These are phyloP conservation scores for Termitomyces titanicus DNA, from an alignment of 768 basidiomycete species.

Conservation along the genomic window DNA sequence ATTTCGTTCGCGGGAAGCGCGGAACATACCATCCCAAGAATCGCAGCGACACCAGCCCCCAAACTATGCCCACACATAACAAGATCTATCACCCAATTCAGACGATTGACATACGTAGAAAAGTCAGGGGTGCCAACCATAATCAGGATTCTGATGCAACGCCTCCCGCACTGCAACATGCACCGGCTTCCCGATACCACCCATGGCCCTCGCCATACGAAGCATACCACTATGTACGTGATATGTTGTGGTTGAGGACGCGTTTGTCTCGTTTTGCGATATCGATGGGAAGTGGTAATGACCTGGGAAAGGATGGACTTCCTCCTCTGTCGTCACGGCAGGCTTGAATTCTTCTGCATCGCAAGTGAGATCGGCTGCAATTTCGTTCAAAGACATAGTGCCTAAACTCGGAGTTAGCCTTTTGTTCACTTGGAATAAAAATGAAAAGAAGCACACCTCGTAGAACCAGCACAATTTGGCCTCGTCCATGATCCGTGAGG, in stretches of 20 bases:
- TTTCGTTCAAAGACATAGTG: conserved; percentile 85
- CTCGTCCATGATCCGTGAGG: conserved; percentile 72
- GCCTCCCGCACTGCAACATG: conserved; percentile 73
- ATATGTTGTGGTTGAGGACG: conserved; percentile 32
- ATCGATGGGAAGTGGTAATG: conserved; percentile 33
- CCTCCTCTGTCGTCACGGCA: conserved; percentile 36
- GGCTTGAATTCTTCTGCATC: conserved; percentile 67
- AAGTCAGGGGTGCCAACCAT: conserved; percentile 45
- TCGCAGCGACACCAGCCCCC: conserved; percentile 75
- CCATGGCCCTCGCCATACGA: conserved; percentile 78
- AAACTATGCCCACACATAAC: conserved; percentile 82
- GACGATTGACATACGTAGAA: conserved; percentile 24
- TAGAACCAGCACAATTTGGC: conserved; percentile 73
- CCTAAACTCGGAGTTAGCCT: conserved; percentile 31
- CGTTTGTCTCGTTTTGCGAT: conserved; percentile 17
- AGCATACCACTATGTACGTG: conserved; percentile 81
- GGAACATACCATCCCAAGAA: conserved; percentile 63
- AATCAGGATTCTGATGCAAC: conserved; percentile 62
- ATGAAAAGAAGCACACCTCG: conserved; percentile 38
- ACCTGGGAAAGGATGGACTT: conserved; percentile 31
- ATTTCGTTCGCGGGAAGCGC: not conserved
- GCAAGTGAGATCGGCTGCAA: conserved; percentile 83
- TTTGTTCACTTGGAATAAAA: not conserved
- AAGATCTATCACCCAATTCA: conserved; percentile 31
- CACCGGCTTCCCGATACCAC: conserved; percentile 70